A percentile compares a stretch with the other conserved stretches of the same genome.
Evolutionary conservation across 768 basidiomycete genomes (phyloP).

Genomic region (Boletus speciosus): DNA sequence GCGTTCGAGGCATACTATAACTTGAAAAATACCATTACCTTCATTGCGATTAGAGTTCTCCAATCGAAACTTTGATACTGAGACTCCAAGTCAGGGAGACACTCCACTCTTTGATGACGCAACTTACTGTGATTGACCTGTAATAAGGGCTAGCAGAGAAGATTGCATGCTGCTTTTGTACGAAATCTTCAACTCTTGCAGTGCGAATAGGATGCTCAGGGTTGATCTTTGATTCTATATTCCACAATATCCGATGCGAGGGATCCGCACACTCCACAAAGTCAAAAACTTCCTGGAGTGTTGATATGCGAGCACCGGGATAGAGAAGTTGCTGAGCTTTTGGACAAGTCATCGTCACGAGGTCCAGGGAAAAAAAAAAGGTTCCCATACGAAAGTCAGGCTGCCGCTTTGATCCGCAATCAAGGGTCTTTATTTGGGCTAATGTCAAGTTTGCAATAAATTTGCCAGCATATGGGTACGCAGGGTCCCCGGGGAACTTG

Average conservation of each 20-base stretch:
- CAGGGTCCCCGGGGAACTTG: slow-evolving; percentile 55
- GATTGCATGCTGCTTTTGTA: slow-evolving; percentile 53
- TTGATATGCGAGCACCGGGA: slow-evolving; percentile 68
- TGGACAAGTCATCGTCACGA: background rate
- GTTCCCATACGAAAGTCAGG: slow-evolving; percentile 50
- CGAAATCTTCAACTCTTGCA: slow-evolving; percentile 55
- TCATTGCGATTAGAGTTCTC: slow-evolving; percentile 72
- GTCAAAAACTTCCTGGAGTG: slow-evolving; percentile 68
- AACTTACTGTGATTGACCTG: slow-evolving; percentile 58
- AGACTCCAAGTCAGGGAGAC: background rate
- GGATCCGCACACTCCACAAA: slow-evolving; percentile 75
- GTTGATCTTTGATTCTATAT: slow-evolving; percentile 78
- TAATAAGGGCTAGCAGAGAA: slow-evolving; percentile 60
- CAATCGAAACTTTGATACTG: slow-evolving; percentile 84
- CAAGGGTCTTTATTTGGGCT: slow-evolving; percentile 74
- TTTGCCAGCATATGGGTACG: slow-evolving; percentile 76
- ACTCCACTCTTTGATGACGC: background rate
- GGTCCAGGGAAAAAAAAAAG: background rate
- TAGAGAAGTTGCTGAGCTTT: slow-evolving; percentile 62
- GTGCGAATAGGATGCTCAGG: slow-evolving; percentile 52
- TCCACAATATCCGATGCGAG: slow-evolving; percentile 58
- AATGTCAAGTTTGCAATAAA: slow-evolving; percentile 73
- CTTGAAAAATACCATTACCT: slow-evolving; percentile 34
- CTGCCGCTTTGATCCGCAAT: slow-evolving; percentile 72
- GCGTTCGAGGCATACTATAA: background rate